Evolutionary conservation across 2,329 filamentous ascomycete genomes (phyloP).

Genomic region (Aureobasidium uvarum): DNA sequence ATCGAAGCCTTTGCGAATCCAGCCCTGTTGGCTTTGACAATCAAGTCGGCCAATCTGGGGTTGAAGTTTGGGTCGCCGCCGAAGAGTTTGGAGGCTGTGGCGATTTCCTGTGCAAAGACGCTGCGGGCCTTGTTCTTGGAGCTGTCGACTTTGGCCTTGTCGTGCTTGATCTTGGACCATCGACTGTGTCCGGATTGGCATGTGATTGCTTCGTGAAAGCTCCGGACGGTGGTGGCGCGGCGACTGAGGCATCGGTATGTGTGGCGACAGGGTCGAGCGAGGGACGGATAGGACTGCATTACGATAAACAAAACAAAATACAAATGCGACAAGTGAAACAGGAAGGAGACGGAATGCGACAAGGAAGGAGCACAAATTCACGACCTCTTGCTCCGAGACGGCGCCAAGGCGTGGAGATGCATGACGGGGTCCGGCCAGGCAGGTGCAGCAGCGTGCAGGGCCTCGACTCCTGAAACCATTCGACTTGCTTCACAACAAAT

Average conservation of each 20-base stretch:
- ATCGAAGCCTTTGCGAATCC: slow-evolving; percentile 82
- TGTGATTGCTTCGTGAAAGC: slow-evolving; percentile 28
- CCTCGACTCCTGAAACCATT: slow-evolving; percentile 14
- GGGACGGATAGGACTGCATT: slow-evolving; percentile 19
- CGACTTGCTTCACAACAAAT: background rate
- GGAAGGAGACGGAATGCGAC: slow-evolving; percentile 2
- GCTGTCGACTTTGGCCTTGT: slow-evolving; percentile 82
- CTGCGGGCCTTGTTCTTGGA: slow-evolving; percentile 72
- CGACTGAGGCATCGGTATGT: slow-evolving; percentile 23
- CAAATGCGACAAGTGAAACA: slow-evolving; percentile 8
- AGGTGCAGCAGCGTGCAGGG: background rate
- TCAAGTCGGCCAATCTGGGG: slow-evolving; percentile 68
- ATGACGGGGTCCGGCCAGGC: slow-evolving; percentile 7
- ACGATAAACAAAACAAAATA: background rate
- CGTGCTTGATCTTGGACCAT: slow-evolving; percentile 95
- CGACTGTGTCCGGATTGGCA: slow-evolving; percentile 72
- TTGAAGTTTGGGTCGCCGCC: slow-evolving; percentile 73
- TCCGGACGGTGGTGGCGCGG: slow-evolving; percentile 16
- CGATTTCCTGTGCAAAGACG: slow-evolving; percentile 68
- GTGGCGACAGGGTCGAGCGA: slow-evolving; percentile 5
- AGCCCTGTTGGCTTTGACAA: slow-evolving; percentile 77
- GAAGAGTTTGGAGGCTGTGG: slow-evolving; percentile 73
- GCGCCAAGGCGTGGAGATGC: slow-evolving; percentile 8
- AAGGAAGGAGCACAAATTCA: background rate
- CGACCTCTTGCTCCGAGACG: background rate